These are phyloP conservation scores for Trichocomaceae sp. DNA, from an alignment of 2,329 filamentous ascomycete species.

Conservation along the genomic window DNA sequence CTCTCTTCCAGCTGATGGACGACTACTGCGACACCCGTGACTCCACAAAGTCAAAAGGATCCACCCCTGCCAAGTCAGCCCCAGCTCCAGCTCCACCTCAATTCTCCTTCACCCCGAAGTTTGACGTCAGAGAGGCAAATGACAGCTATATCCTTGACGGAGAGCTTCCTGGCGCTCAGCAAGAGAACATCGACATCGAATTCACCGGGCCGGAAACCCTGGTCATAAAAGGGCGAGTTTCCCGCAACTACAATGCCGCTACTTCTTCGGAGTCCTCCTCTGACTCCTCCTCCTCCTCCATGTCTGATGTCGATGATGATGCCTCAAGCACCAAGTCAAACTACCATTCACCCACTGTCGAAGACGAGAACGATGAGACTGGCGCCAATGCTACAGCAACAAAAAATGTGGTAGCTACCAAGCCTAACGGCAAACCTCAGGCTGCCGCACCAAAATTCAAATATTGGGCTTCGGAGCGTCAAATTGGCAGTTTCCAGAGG, in stretches of 20 bases:
- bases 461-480: slow-evolving; percentile 55
- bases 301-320: slow-evolving; percentile 13
- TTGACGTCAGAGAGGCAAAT: slow-evolving; percentile 40
- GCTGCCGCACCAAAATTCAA: slow-evolving; percentile 24
- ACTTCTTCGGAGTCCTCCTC: slow-evolving; percentile 6
- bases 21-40: slow-evolving; percentile 32
- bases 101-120: slow-evolving; percentile 34
- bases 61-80: background rate
- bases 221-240: slow-evolving; percentile 36
- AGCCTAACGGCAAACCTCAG: background rate
- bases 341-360: slow-evolving; percentile 45
- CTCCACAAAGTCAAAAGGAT: background rate
- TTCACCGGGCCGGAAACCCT: slow-evolving; percentile 42
- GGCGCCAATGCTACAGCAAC: slow-evolving; percentile 3
- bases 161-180: slow-evolving; percentile 39
- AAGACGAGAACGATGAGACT: slow-evolving; percentile 44
- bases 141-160: slow-evolving; percentile 40
- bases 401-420: background rate
- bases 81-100: slow-evolving; percentile 3
- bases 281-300: background rate
- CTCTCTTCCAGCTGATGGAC: slow-evolving; percentile 39
- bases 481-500: slow-evolving; percentile 51
- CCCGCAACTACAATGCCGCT: slow-evolving; percentile 26
- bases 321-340: slow-evolving; percentile 18
- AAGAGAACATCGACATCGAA: slow-evolving; percentile 41